Evolutionary conservation across 768 basidiomycete species (phyloP), one percentile per base, ranked within the genome.

Genomic region (Phylloporus rhodoxanthus): DNA sequence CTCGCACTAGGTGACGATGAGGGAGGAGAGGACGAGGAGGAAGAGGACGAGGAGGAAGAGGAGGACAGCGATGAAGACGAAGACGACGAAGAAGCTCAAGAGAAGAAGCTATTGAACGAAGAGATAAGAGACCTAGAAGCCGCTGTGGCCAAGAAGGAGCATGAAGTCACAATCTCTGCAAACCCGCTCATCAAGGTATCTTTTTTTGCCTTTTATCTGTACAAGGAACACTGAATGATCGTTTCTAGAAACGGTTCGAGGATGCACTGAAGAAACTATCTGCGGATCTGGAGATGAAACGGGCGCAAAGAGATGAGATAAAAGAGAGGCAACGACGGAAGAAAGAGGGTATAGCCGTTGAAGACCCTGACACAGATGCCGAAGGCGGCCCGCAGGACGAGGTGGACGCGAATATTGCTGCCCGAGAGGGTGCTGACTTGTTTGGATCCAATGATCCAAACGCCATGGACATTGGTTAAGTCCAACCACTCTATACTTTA

Each of bases 41-140:
- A 79, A 0, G 75, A 80, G 8, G 75, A 78, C 0, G 75, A 79
- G 1, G 74, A 72, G 0, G 72, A 76, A 0, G 70, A 72, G 4
- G 70, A 67, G 0, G 72, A 75, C 8, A 75, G 75, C 8, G 77
- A 80, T 23, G 81, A 90, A 2, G 88, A 90, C 17, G 89, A 89
- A 2, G 88, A 90, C 42, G 89, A 90, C 43, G 89, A 90, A 40
- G 82, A 81, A 28, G 78, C 75, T 2, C 89, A 91, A 63, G 81
- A 84, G 30, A 80, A 82, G 63, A 87, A 86, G 57, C 65, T 94
- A 33, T 67, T 95, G 54, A 88, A 84, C 57, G 93, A 93, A 60
- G 92, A 95, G 67, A 91, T 94, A 43, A 74, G 82, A 41, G 92
- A 95, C 64, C 69, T 96, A 55, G 88, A 95, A 66, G 84, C 83